A percentile compares a stretch with the other conserved stretches of the same genome.
Evolutionary conservation across 2,329 filamentous ascomycete species (phyloP).

Genomic region (Penicillium sp.): DNA sequence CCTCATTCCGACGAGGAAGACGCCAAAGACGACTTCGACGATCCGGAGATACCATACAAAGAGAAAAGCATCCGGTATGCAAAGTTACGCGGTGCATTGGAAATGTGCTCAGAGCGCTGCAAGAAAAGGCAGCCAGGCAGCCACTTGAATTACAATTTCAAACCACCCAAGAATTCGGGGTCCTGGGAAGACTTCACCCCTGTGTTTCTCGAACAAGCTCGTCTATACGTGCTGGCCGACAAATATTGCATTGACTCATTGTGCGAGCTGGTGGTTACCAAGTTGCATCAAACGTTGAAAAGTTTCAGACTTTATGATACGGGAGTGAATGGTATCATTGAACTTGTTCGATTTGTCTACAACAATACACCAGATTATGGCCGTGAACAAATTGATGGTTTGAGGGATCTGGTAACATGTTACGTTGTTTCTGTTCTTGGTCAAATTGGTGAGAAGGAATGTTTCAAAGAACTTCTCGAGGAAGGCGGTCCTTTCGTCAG

Average conservation of each 20-base stretch:
- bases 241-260: constrained; percentile 38
- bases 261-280: constrained; percentile 29
- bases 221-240: constrained; percentile 42
- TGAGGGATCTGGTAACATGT: constrained; percentile 20
- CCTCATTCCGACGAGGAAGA: too few relatives aligned
- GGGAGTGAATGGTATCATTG: constrained; percentile 29
- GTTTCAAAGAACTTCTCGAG: constrained; percentile 15
- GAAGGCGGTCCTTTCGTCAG: constrained; percentile 21
- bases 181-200: constrained; percentile 28
- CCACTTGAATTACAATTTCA: constrained; percentile 7
- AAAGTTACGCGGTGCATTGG: constrained; percentile 8
- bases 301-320: constrained; percentile 29
- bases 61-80: constrained; percentile 10
- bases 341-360: constrained; percentile 38
- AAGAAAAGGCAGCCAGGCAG: neutral
- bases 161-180: constrained; percentile 11
- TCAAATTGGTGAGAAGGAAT: constrained; percentile 12
- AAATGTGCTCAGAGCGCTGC: too few relatives aligned
- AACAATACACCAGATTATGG: constrained; percentile 25
- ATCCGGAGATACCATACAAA: constrained; percentile 7
- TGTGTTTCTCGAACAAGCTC: constrained; percentile 42
- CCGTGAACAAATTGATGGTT: neutral
- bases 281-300: constrained; percentile 34
- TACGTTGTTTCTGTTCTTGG: constrained; percentile 25
- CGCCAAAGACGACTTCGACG: too few relatives aligned